Conservation (phyloP, 352 stramenopile genomes). For the Globisporangium acanthophoron region DNA sequence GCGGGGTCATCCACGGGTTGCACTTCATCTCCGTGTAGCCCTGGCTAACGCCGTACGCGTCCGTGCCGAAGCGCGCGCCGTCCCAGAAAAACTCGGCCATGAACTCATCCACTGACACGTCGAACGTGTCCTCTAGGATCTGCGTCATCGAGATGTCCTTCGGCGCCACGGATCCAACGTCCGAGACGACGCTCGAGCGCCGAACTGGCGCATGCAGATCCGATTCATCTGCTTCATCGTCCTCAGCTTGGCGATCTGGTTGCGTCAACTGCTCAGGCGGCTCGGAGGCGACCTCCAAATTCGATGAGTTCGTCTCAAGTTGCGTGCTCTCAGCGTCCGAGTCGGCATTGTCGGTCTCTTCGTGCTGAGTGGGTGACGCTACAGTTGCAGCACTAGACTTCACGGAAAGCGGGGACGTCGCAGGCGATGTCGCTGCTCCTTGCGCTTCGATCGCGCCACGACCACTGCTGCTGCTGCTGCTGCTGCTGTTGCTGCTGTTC, state of each 20-base stretch:
- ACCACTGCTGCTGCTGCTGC: background rate
- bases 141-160: constrained; percentile 76
- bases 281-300: background rate
- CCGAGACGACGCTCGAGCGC: constrained; percentile 45
- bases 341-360: constrained; percentile 8
- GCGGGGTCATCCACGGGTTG: constrained; percentile 52
- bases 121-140: constrained; percentile 55
- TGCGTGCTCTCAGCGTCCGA: constrained; percentile 1
- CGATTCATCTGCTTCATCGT: background rate
- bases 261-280: background rate
- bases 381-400: background rate
- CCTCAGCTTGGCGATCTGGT: background rate
- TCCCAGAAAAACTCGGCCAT: constrained; percentile 67
- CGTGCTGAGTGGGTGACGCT: background rate
- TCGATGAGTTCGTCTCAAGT: background rate
- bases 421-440: background rate
- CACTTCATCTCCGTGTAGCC: constrained; percentile 72
- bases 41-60: constrained; percentile 49
- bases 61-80: constrained; percentile 60
- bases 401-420: background rate
- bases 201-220: constrained; percentile 9
- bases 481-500: background rate
- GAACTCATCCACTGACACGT: constrained; percentile 61
- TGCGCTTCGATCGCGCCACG: background rate
- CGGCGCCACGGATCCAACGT: constrained; percentile 48